phyloP scores from a whole-genome alignment of 352 stramenopile genomes.

The Phytophthora sp. region DNA sequence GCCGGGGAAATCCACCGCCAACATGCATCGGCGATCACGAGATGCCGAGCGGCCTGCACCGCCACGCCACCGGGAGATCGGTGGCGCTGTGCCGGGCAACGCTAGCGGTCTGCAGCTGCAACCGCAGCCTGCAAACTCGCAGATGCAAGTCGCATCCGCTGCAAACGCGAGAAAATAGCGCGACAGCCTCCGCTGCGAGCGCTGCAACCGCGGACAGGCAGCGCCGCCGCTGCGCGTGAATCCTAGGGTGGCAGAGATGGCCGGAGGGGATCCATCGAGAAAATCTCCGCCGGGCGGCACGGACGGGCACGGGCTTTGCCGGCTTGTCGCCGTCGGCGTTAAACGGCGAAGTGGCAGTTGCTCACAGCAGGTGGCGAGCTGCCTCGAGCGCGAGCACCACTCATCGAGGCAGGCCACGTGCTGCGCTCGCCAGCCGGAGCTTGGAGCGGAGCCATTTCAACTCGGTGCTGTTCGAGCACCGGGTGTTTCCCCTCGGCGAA shows the following conservation, averaged over 20 bases:
- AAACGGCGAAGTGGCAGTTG: conserved; percentile 7
- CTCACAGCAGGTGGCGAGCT: not conserved
- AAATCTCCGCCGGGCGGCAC: not conserved
- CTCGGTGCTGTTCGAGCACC: not conserved
- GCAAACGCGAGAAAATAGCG: no score
- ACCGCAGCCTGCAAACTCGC: no score
- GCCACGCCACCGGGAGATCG: no score
- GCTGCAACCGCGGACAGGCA: not conserved
- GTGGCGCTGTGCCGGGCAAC: no score
- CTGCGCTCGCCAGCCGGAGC: not conserved
- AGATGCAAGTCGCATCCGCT: no score
- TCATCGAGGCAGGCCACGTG: not conserved
- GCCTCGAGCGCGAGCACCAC: not conserved
- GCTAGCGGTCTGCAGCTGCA: no score
- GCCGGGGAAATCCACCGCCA: not conserved
- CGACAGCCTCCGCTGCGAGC: no score
- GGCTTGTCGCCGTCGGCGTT: not conserved
- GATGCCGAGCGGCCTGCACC: no score
- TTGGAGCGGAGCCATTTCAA: not conserved
- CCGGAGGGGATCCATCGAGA: conserved; percentile 21
- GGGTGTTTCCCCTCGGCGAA: not conserved
- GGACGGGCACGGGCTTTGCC: not conserved
- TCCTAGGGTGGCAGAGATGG: conserved; percentile 33
- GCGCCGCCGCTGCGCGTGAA: not conserved
- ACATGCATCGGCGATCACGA: no score